phyloP scores from a whole-genome alignment of 306 rosid species.

The Vicia faba region DNA sequence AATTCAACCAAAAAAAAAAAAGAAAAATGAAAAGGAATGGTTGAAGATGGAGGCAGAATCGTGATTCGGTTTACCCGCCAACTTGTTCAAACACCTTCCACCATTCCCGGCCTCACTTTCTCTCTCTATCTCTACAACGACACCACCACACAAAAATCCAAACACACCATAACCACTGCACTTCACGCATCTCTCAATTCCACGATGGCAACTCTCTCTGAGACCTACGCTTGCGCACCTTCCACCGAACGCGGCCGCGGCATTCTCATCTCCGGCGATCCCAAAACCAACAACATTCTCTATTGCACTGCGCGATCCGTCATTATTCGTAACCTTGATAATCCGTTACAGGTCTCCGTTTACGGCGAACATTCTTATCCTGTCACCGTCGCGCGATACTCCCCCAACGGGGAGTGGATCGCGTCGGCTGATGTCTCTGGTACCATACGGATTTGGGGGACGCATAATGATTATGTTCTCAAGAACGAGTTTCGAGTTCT shows the following conservation, averaged over 20 bases:
- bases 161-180: not conserved
- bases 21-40: not conserved
- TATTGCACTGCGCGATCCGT: conserved; percentile 94
- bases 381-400: conserved; percentile 81
- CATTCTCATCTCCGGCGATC: conserved; percentile 85
- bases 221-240: conserved; percentile 79
- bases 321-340: conserved; percentile 71
- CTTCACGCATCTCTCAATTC: not conserved
- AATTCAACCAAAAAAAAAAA: not conserved
- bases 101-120: conserved; percentile 31
- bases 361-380: conserved; percentile 91
- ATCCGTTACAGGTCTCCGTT: conserved; percentile 75
- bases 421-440: conserved; percentile 95
- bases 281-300: conserved; percentile 70
- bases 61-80: conserved; percentile 35
- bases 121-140: not conserved
- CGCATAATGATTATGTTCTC: conserved; percentile 70
- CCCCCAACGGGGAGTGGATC: conserved; percentile 97
- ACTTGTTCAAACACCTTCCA: conserved; percentile 43
- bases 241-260: conserved; percentile 94
- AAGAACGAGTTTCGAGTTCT: conserved; percentile 90
- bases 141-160: not conserved
- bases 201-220: conserved; percentile 51
- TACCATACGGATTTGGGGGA: conserved; percentile 83
- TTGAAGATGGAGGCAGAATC: not conserved